Base-by-base conservation (phyloP, 352 stramenopile species). In the Globisporangium viniferum region DNA sequence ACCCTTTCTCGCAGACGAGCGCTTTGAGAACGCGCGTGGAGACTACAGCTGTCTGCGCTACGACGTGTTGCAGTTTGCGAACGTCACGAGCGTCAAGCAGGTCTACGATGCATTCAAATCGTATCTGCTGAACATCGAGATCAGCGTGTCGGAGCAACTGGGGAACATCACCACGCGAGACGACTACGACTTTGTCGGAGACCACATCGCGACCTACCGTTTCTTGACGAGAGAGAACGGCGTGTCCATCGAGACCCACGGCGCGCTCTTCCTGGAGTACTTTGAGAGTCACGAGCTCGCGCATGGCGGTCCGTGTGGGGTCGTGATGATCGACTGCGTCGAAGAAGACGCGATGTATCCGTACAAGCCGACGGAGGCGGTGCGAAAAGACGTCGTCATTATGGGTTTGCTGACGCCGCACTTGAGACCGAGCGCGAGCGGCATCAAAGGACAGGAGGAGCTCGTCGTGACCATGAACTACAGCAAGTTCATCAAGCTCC, bases 21-120 rank as follows among this genome's bases (percentile, higher is more conserved):
- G 80, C 36, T 90, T 85, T 59, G 68, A 82, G 59, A 80, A 72
- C 22, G 74, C 78, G 12, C 33, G 29, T 10, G 79, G 78, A 3
- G 76, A 88, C 44, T 83, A 74, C 33, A 84, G 76, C 64, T 78
- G 68, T 12, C 62, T 78, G 14, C 72, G 76, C 29, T 88, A 85
- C 62, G 70, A 85, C 29, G 68, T 78, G 64, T 71, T 70, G 2
- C 78, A 73, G 12, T 79, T 83, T n/a, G 67, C 73, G 41, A 56
- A 68, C 29, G 57, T 76, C 41, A 44, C 27, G 12, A 73, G 64
- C 35, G 76, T 78, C 14, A 67, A 71, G 46, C 69, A 76, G 24
- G 76, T 81, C 51, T 83, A 77, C 33, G 76, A 81, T 59, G 72
- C 73, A 51, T 48, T 81, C 35, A 59, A 73, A 15, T 66, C 72